A percentile compares a stretch with the other conserved stretches of the same genome.
phyloP scores from a whole-genome alignment of 2,329 filamentous ascomycete genomes.

The Fusarium virguliforme region DNA sequence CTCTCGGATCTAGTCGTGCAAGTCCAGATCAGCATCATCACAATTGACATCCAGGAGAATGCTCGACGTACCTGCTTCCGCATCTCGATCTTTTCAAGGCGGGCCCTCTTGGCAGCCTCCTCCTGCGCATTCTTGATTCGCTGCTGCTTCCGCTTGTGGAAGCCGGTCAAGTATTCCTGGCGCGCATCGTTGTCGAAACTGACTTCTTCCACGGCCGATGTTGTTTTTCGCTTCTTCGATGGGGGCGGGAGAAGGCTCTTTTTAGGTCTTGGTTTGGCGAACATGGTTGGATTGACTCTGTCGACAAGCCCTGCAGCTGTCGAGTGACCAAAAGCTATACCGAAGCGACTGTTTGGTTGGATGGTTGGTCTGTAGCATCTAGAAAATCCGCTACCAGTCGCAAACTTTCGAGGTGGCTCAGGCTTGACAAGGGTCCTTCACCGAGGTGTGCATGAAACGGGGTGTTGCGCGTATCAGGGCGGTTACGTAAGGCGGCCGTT shows the following conservation, averaged over 20 bases:
- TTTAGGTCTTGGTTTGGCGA: slow-evolving; percentile 73
- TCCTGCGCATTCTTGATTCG: slow-evolving; percentile 89
- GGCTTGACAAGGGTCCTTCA: slow-evolving; percentile 35
- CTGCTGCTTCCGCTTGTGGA: slow-evolving; percentile 94
- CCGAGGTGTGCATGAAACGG: slow-evolving; percentile 51
- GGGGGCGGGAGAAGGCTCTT: slow-evolving; percentile 71
- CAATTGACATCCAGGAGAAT: background rate
- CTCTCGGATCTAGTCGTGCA: slow-evolving; percentile 78
- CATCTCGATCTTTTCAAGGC: slow-evolving; percentile 81
- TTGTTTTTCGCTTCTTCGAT: slow-evolving; percentile 77
- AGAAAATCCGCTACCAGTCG: slow-evolving; percentile 40
- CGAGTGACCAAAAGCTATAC: slow-evolving; percentile 5
- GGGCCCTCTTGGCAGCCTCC: slow-evolving; percentile 81
- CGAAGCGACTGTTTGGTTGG: slow-evolving; percentile 21
- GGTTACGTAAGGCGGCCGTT: slow-evolving; percentile 51
- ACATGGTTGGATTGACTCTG: slow-evolving; percentile 55
- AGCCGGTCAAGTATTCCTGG: slow-evolving; percentile 92
- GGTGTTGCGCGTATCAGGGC: slow-evolving; percentile 37
- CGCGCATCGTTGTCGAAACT: slow-evolving; percentile 86
- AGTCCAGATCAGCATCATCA: slow-evolving; percentile 31
- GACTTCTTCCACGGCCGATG: slow-evolving; percentile 81
- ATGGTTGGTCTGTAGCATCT: slow-evolving; percentile 14
- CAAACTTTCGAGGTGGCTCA: slow-evolving; percentile 45
- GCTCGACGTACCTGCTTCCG: slow-evolving; percentile 78
- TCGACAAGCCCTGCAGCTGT: background rate